These are phyloP conservation scores for Tritrichomonas foetus DNA, from an alignment of 208 protist genomes.

Conservation along the genomic window DNA sequence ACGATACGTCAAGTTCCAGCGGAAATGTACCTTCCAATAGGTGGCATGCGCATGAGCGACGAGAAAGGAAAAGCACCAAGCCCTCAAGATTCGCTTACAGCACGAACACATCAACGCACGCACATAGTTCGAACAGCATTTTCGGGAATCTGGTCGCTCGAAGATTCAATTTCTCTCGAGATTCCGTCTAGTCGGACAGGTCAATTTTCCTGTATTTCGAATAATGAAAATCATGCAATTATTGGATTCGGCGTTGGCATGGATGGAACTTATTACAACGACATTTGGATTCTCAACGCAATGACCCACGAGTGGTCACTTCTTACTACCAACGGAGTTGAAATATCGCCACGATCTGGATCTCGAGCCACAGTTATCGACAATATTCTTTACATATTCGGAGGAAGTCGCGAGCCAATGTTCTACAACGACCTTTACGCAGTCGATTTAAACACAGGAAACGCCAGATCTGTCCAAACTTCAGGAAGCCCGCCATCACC, in stretches of 20 bases:
- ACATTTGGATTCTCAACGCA: not conserved
- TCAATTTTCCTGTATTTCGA: not conserved
- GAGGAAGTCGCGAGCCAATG: not conserved
- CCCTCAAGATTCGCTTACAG: not conserved
- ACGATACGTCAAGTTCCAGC: not conserved
- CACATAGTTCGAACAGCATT: constrained; percentile 11
- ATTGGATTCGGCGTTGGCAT: not conserved
- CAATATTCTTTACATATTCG: not conserved
- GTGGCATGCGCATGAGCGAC: not conserved
- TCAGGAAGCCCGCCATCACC: not conserved
- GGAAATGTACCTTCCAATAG: not conserved
- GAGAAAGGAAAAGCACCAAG: not conserved
- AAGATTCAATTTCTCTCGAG: too few species aligned
- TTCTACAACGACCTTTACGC: not conserved
- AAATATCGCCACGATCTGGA: not conserved
- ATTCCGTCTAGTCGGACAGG: not conserved
- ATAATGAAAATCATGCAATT: not conserved
- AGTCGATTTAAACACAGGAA: not conserved
- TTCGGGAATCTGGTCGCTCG: not conserved
- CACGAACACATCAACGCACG: not conserved
- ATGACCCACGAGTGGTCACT: not conserved
- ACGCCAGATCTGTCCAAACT: not conserved
- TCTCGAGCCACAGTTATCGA: not conserved
- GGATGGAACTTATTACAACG: not conserved
- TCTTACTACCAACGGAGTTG: not conserved